Base-by-base conservation (phyloP, 2,329 filamentous ascomycete species). In the Trichoderma sp. region DNA sequence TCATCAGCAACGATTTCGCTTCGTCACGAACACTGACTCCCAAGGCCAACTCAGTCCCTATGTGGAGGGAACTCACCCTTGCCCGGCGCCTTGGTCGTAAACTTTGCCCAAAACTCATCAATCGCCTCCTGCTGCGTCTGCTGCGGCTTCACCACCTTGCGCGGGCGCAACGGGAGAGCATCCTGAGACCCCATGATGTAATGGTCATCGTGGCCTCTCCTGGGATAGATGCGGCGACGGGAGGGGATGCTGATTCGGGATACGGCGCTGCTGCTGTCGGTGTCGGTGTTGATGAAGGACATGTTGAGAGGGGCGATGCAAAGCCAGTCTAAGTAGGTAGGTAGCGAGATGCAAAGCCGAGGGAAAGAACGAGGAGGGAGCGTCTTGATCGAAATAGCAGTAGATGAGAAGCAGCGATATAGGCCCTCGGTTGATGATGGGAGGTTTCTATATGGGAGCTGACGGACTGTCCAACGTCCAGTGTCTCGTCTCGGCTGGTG, bases 41-140 rank as follows among this genome's bases (percentile, higher is more conserved):
- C 12, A 12, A 1, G 1, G 6, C 28, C 9, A 21, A 14, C 34
- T 39, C 34, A 14, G 34, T 39, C 34, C 10, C 2, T 39, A 4
- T 2, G 14, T 39, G 10, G 34, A 14, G 34, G 34, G 10, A 21
- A 28, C 71, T 45, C 71, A 84, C 84, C 88, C 79, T 91, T 91
- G 17, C 90, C 90, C 0, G 90, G 90, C 28, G 83, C 83, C 72
- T 88, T 90, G 59, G 88, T 87, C 15, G 83, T 88, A 70, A 92
- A 92, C 65, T 86, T 87, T 60, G 81, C 77, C 90, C 90, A 93
- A 73, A 92, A 92, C 67, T 89, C 84, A 69, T 91, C 85, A 64
- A 93, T 85, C 28, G 80, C 82, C 65, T 86, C 82, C 74, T 93
- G 90, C 0, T 90, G 89, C 7, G 86, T 78, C 71, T 85, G 82